Conservation (phyloP, 2,329 filamentous ascomycete species). For the Lomentospora prolificans region DNA sequence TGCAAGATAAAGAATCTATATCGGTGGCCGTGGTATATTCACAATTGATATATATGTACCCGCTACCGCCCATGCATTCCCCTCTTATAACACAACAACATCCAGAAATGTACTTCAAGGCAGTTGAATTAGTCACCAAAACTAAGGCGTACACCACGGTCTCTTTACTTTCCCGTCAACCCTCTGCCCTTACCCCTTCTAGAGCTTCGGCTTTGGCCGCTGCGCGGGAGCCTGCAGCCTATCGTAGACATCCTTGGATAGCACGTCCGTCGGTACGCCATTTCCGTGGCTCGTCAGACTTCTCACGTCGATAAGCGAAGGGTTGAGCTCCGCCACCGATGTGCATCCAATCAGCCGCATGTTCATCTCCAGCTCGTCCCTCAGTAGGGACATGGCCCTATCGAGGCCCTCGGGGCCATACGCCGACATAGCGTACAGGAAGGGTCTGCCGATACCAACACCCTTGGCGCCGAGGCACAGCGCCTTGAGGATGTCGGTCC, state of each 20-base stretch:
- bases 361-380: constrained; percentile 98
- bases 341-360: constrained; percentile 86
- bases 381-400: constrained; percentile 81
- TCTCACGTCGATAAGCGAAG: constrained; percentile 68
- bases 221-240: constrained; percentile 41
- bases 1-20: too few species aligned
- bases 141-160: too few species aligned
- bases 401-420: constrained; percentile 85
- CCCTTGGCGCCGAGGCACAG: constrained; percentile 85
- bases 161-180: not conserved
- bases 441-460: constrained; percentile 88
- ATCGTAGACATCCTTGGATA: constrained; percentile 43
- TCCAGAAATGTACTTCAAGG: not conserved
- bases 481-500: constrained; percentile 92
- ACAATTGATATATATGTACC: not conserved
- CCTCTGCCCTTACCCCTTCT: not conserved
- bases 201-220: constrained; percentile 40
- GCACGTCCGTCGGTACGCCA: constrained; percentile 36
- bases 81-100: not conserved
- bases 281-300: constrained; percentile 50
- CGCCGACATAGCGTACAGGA: constrained; percentile 90
- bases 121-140: too few species aligned
- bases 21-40: not conserved
- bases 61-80: not conserved
- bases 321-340: constrained; percentile 66